phyloP scores from a whole-genome alignment of 768 basidiomycete species.

The Solioccasus polychromus region DNA sequence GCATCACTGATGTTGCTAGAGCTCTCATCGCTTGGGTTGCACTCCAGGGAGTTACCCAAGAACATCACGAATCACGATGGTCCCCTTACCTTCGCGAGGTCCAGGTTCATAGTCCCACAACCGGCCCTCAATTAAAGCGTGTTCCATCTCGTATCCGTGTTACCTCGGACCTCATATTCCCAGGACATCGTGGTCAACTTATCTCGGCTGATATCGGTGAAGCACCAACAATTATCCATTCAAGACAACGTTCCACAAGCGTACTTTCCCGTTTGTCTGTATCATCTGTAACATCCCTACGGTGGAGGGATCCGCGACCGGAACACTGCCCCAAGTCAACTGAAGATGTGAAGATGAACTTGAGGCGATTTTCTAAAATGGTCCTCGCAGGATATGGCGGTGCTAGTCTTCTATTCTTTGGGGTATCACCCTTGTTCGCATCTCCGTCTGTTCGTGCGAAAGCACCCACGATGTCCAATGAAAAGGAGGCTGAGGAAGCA shows the following conservation, averaged over 20 bases:
- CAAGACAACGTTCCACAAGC: conserved; percentile 30
- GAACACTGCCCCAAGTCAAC: conserved; percentile 31
- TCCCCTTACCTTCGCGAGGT: conserved; percentile 65
- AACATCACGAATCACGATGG: conserved; percentile 76
- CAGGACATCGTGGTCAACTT: conserved; percentile 66
- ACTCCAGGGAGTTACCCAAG: conserved; percentile 76
- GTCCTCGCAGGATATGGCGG: conserved; percentile 85
- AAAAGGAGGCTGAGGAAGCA: conserved; percentile 55
- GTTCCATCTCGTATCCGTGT: conserved; percentile 61
- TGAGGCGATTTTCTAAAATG: conserved; percentile 80
- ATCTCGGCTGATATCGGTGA: conserved; percentile 82
- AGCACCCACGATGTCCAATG: conserved; percentile 30
- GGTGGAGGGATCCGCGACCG: conserved; percentile 22
- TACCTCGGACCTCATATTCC: conserved; percentile 68
- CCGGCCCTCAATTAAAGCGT: conserved; percentile 31
- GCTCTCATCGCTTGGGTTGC: conserved; percentile 80
- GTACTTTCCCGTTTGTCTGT: conserved; percentile 25
- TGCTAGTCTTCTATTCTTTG: conserved; percentile 77
- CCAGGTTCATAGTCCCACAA: conserved; percentile 48
- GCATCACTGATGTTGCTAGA: conserved; percentile 61
- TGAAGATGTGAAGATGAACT: conserved; percentile 59
- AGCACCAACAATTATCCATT: conserved; percentile 33
- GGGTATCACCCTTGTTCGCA: conserved; percentile 44
- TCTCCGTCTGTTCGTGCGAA: conserved; percentile 23
- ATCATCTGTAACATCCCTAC: conserved; percentile 26